Base-by-base conservation (phyloP, 257 asterid genomes). In the Nicotiana benthamiana region DNA sequence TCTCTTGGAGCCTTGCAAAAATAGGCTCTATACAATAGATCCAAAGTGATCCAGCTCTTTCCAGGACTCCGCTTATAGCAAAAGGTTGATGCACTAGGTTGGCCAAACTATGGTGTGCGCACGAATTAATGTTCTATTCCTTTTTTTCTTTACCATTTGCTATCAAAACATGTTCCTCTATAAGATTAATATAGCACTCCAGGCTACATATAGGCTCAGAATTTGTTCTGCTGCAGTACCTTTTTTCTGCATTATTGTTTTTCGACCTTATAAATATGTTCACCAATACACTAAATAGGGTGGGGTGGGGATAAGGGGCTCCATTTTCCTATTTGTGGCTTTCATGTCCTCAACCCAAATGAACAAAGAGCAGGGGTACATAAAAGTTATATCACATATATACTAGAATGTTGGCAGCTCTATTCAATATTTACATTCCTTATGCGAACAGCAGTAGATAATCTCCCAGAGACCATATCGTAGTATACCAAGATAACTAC, bases 401-500 rank as follows among this genome's bases (percentile, higher is more conserved):
- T 63, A 63, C 51, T 57, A 52, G 40, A 34, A 61, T 17, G 64
- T 6, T 30, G 53, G 32, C 51, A 51, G 62, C 83, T 77, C 83
- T 83, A 79, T 83, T 57, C 59, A 63, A 68, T 81, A 84, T 84
- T 75, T 82, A 89, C 91, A 89, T 83, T 83, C 87, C 68, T 78
- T 52, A 15, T 1, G 60, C 15, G 40, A 72, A 24, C 61, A 27
- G 34, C 54, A 27, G 20, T 82, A 56, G 32, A 20, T 80, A 27
- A 60, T 68, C 60, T 60, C 62, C 80, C 53, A 64, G 32, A 40
- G 34, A 10, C 57, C 52, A 59, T 26, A 77, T 77, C 9, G n/a
- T 40, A 79, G 18, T 59, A 43, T 36, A 75, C 22, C 26, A 16
- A 67, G 20, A 9, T 28, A 9, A 22, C 56, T 24, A 72, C 59